phyloP scores from a whole-genome alignment of 2,329 filamentous ascomycete species.

The Trichophyton benhamiae region DNA sequence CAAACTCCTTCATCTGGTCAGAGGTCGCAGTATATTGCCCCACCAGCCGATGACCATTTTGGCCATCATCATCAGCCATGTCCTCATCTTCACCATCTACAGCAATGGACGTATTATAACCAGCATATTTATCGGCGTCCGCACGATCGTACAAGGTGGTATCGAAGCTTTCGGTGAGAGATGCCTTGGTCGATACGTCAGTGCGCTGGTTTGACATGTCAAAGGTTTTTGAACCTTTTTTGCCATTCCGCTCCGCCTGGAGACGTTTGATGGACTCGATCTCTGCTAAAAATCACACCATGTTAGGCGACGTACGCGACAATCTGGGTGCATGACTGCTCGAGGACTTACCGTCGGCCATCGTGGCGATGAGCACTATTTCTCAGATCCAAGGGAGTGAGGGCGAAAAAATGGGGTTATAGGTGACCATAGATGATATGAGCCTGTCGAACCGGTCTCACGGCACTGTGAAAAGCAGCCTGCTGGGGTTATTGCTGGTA shows the following conservation, averaged over 20 bases:
- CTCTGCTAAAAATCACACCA: conserved; percentile 44
- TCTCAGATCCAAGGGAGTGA: not conserved
- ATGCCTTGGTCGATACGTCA: conserved; percentile 78
- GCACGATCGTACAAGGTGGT: conserved; percentile 73
- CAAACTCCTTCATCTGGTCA: conserved; percentile 88
- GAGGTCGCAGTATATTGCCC: conserved; percentile 92
- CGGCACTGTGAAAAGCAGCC: not conserved
- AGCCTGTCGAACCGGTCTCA: not conserved
- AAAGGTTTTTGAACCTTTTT: conserved; percentile 70
- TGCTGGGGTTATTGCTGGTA: not conserved
- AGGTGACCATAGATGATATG: not conserved
- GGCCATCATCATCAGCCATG: conserved; percentile 64
- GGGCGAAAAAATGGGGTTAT: not conserved
- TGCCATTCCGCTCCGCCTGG: conserved; percentile 82
- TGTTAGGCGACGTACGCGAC: not conserved
- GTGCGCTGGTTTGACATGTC: conserved; percentile 68
- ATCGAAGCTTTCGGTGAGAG: conserved; percentile 75
- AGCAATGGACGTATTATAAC: conserved; percentile 83
- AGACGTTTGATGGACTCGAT: conserved; percentile 79
- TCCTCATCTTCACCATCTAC: conserved; percentile 67
- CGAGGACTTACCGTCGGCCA: conserved; percentile 33
- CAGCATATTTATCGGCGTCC: conserved; percentile 67
- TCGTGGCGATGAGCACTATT: conserved; percentile 15
- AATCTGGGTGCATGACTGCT: not conserved
- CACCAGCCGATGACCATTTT: conserved; percentile 65